Evolutionary conservation across 441 rosid species (phyloP), one percentile per base, ranked within the genome.

Genomic region (Gossypium lobatum): DNA sequence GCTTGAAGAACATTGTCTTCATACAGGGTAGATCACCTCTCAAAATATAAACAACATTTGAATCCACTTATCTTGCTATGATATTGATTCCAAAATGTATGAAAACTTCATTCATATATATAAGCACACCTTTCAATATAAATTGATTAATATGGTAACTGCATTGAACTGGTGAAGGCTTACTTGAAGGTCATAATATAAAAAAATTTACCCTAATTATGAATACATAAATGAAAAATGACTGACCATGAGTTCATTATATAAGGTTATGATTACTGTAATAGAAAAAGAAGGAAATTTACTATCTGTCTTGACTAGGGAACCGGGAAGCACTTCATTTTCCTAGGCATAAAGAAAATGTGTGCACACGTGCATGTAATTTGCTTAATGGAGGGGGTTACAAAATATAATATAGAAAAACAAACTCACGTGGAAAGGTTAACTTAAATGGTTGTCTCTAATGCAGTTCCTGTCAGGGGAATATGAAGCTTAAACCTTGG

Each of bases 361-460:
- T 75, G 79, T 74, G 77, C 88, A 84, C 85, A 79, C 88, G 89
- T 87, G 89, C 87, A 77, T 45, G 34, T 76, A 64, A 71, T 73
- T 54, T 60, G 68, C 59, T 68, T 70, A 71, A 45, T 69, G 78
- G 63, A 23, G 75, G 73, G n/a, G 25, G 4, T 14, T 13, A 60
- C 48, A 75, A 81, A 63, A 52, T 11, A 21, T 14, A 4, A 16
- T 50, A 77, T 46, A 78, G 70, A 65, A 79, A 80, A 69, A 73
- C 83, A 78, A 66, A 69, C 84, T 82, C 87, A 84, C 89, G 89
- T 84, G 91, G 74, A 79, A 76, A 80, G 84, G 75, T 76, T 78
- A 46, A 84, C 86, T 73, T 68, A 55, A 72, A 78, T 61, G 80
- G 79, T 83, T 81, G 88, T 84, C 88, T 81, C 79, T 76, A 83